Percentiles rank a stretch among this genome's conserved stretches.
Evolutionary conservation across 1,284 basidiomycete genomes (phyloP).

Genomic region (Leccinum huronense): DNA sequence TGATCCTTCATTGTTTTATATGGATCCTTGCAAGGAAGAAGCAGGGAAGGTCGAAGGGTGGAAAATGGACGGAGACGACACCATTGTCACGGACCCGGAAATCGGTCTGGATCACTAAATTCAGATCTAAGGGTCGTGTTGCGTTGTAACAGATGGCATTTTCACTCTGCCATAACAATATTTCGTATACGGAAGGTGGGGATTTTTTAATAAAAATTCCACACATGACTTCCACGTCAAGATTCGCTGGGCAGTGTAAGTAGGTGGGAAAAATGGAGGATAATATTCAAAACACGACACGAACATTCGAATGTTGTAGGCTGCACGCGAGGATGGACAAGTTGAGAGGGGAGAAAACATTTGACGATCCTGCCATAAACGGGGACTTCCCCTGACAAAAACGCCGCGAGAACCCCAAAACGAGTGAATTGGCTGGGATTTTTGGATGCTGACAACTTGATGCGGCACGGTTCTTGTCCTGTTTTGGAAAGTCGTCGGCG

Average conservation of each 20-base stretch:
- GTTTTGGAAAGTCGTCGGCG: constrained; percentile 32
- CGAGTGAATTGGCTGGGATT: constrained; percentile 24
- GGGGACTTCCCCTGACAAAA: constrained; percentile 20
- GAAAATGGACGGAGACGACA: constrained; percentile 49
- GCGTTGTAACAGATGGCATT: constrained; percentile 42
- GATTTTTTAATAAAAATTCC: constrained; percentile 37
- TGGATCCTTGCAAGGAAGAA: constrained; percentile 32
- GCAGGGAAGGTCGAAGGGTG: constrained; percentile 38
- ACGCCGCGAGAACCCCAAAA: constrained; percentile 30
- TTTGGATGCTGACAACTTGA: constrained; percentile 20
- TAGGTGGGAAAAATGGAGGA: constrained; percentile 26
- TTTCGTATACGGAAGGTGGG: constrained; percentile 40
- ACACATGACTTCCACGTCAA: constrained; percentile 36
- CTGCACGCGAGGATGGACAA: constrained; percentile 3
- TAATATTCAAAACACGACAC: constrained; percentile 17
- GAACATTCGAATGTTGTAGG: constrained; percentile 2
- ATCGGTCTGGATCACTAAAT: constrained; percentile 60
- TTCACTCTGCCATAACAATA: constrained; percentile 41
- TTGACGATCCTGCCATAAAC: constrained; percentile 32
- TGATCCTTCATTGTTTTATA: constrained; percentile 47
- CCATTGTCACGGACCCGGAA: constrained; percentile 50
- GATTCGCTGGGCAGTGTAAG: constrained; percentile 26
- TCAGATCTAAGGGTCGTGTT: constrained; percentile 57
- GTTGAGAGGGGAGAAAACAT: constrained; percentile 5
- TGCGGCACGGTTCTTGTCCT: constrained; percentile 27